Evolutionary conservation across 1,139 yeast genomes (phyloP).

Genomic region (Yamadazyma atmosphaerica): DNA sequence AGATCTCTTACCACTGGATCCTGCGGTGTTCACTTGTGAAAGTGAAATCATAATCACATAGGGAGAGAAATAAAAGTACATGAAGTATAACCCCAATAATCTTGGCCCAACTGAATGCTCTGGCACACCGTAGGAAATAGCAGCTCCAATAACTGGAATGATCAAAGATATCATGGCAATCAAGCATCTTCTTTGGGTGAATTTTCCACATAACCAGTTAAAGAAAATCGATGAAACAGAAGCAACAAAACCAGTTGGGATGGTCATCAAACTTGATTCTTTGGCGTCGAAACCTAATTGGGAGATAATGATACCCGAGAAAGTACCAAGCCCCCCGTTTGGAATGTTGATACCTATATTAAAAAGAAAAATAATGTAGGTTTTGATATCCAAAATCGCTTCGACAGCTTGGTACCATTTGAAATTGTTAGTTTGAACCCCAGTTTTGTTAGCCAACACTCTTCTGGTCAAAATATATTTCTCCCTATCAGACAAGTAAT

Average conservation of each 20-base stretch:
- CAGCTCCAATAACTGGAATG: conserved; percentile 22
- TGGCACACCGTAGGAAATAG: conserved; percentile 17
- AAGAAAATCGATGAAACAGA: conserved; percentile 19
- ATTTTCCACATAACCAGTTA: conserved; percentile 18
- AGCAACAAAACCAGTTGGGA: conserved; percentile 26
- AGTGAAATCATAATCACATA: conserved; percentile 26
- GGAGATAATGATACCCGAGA: conserved; percentile 23
- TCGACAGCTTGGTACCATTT: conserved; percentile 26
- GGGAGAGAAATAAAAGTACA: conserved; percentile 25
- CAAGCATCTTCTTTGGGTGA: conserved; percentile 17
- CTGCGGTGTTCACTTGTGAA: conserved; percentile 28
- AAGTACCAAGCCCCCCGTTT: conserved; percentile 46
- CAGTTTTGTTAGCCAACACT: conserved; percentile 25
- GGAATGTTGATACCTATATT: conserved; percentile 35
- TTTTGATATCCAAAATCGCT: conserved; percentile 24
- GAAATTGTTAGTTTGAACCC: conserved; percentile 23
- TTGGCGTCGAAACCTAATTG: conserved; percentile 21
- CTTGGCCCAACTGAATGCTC: conserved; percentile 20
- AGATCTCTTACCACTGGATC: conserved; percentile 24
- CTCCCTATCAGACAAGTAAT: conserved; percentile 22
- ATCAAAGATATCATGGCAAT: conserved; percentile 16
- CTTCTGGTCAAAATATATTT: conserved; percentile 24
- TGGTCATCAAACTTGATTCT: conserved; percentile 23
- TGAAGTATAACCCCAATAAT: conserved; percentile 22
- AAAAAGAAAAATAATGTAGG: conserved; percentile 28